phyloP scores from a whole-genome alignment of 331 rosid species.

The Malus hybrid region DNA sequence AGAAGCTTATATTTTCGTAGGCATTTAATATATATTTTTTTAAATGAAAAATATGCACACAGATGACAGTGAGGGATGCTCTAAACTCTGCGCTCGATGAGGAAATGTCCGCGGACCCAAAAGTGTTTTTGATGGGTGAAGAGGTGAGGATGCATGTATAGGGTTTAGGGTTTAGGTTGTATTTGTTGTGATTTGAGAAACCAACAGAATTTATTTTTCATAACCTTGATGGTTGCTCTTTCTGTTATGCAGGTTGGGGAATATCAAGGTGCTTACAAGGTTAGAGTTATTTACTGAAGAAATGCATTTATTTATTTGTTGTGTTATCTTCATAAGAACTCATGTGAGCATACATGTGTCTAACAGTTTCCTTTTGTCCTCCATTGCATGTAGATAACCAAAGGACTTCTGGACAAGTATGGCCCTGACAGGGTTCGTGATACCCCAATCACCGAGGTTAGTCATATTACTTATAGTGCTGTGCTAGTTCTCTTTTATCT shows the following conservation, averaged over 20 bases:
- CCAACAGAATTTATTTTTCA: not conserved
- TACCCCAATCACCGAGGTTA: constrained; percentile 97
- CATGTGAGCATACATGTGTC: not conserved
- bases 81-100: constrained; percentile 62
- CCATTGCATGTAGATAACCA: constrained; percentile 46
- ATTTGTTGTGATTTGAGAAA: not conserved
- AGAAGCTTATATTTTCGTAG: not conserved
- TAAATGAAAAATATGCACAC: constrained; percentile 24
- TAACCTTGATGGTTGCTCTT: not conserved
- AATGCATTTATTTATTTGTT: not conserved
- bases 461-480: constrained; percentile 15
- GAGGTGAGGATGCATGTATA: constrained; percentile 44
- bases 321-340: not conserved
- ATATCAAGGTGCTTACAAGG: constrained; percentile 99
- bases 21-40: not conserved
- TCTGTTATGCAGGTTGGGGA: constrained; percentile 72
- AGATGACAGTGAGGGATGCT: too few relatives aligned
- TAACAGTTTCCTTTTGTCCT: not conserved
- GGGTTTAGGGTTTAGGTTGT: not conserved
- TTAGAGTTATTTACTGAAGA: constrained; percentile 15
- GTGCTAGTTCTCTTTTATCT: not conserved
- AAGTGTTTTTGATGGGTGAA: constrained; percentile 97
- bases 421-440: constrained; percentile 98
- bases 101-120: constrained; percentile 98
- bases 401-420: constrained; percentile 89